These are phyloP conservation scores for Metarhizium anisopliae DNA, from an alignment of 2,329 filamentous ascomycete species.

Conservation along the genomic window DNA sequence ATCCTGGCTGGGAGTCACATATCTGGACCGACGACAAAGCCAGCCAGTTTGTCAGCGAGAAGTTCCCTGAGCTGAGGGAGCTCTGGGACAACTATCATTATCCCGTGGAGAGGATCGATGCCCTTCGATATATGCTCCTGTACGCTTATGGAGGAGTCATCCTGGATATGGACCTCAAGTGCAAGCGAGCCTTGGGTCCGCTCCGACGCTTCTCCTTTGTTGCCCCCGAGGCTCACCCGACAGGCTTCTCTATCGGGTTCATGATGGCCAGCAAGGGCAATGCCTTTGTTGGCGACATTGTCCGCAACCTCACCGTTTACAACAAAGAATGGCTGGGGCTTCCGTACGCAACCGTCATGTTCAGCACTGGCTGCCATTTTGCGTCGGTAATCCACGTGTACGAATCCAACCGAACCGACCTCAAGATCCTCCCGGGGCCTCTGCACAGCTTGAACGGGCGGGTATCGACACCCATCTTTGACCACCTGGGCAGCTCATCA, in stretches of 20 bases:
- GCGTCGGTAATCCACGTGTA: conserved; percentile 30
- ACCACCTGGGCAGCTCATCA: conserved; percentile 31
- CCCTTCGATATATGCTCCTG: conserved; percentile 50
- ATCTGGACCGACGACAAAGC: conserved; percentile 14
- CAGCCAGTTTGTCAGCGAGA: conserved; percentile 10
- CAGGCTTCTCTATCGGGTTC: conserved; percentile 31
- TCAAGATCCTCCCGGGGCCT: conserved; percentile 27
- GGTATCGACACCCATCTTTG: conserved; percentile 30
- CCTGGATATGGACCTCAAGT: conserved; percentile 22
- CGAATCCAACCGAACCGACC: conserved; percentile 19
- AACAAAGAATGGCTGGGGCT: conserved; percentile 29
- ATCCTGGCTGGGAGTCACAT: conserved; percentile 22
- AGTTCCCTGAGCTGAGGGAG: conserved; percentile 25
- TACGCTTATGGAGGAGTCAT: conserved; percentile 24
- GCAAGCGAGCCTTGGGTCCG: conserved; percentile 27
- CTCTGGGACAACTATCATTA: conserved; percentile 45
- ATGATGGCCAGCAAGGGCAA: conserved; percentile 28
- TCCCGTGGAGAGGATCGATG: conserved; percentile 61
- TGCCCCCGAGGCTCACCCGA: conserved; percentile 29
- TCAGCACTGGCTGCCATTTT: conserved; percentile 33
- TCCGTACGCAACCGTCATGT: conserved; percentile 32
- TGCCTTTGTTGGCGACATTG: conserved; percentile 23
- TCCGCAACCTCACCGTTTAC: conserved; percentile 23
- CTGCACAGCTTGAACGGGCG: conserved; percentile 29
- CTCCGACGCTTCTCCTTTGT: conserved; percentile 31